phyloP scores from a whole-genome alignment of 2,329 filamentous ascomycete genomes.

The Pyricularia grisea region DNA sequence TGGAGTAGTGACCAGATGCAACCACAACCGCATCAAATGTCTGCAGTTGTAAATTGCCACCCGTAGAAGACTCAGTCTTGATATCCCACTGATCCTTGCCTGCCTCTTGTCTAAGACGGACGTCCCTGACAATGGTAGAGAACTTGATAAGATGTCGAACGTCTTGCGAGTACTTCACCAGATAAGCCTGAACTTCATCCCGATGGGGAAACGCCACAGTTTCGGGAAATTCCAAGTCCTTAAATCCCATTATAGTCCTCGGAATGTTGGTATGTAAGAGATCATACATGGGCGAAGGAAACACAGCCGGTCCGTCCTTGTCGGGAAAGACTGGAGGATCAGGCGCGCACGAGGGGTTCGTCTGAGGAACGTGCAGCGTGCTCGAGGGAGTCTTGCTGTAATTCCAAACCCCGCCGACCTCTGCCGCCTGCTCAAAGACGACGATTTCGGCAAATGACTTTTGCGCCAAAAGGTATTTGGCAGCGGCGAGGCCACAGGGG shows the following conservation, averaged over 20 bases:
- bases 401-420: conserved; percentile 80
- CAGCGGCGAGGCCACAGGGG: conserved; percentile 66
- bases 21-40: conserved; percentile 68
- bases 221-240: conserved; percentile 55
- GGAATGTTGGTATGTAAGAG: conserved; percentile 82
- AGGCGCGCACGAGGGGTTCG: conserved; percentile 49
- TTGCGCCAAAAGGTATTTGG: conserved; percentile 72
- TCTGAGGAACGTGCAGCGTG: conserved; percentile 54
- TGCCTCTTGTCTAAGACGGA: conserved; percentile 30
- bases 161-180: conserved; percentile 61
- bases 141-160: conserved; percentile 60
- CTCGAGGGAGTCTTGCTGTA: conserved; percentile 48
- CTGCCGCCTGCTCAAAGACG: conserved; percentile 72
- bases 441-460: conserved; percentile 56
- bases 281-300: conserved; percentile 79
- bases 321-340: conserved; percentile 51
- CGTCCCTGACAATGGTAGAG: conserved; percentile 57
- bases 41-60: conserved; percentile 15
- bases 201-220: conserved; percentile 65
- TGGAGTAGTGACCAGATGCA: conserved; percentile 66
- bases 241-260: conserved; percentile 69
- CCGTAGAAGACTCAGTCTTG: conserved; percentile 30
- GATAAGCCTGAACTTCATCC: conserved; percentile 61
- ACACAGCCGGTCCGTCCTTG: conserved; percentile 39
- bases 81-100: conserved; percentile 51